Conservation (phyloP, 768 basidiomycete genomes). For the Leccinum uliginosum region DNA sequence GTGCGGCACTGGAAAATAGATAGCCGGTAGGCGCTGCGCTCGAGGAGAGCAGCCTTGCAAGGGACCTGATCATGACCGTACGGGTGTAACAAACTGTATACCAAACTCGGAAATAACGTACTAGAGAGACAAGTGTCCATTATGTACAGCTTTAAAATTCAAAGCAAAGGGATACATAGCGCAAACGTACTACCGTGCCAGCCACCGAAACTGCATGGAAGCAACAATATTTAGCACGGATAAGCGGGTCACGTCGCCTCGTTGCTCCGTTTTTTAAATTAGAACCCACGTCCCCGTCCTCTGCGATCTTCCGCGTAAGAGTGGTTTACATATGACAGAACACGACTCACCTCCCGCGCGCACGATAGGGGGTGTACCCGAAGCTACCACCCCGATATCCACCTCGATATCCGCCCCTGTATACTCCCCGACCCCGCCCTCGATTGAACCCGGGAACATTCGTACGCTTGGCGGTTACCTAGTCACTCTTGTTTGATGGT, state of each 20-base stretch:
- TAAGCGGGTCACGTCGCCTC: conserved; percentile 15
- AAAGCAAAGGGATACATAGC: conserved; percentile 26
- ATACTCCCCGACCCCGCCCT: conserved; percentile 73
- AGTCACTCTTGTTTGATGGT: neutral
- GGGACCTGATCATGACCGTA: neutral
- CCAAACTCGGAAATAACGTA: conserved; percentile 15
- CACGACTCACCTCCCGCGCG: conserved; percentile 66
- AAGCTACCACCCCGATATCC: conserved; percentile 53
- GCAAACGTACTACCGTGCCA: conserved; percentile 13
- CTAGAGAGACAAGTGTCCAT: conserved; percentile 10
- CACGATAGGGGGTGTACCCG: conserved; percentile 52
- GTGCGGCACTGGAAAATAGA: conserved; percentile 70
- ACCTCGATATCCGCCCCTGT: conserved; percentile 58
- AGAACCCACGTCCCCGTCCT: conserved; percentile 72
- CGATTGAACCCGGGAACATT: conserved; percentile 91
- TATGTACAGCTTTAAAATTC: conserved; percentile 29
- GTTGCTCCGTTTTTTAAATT: conserved; percentile 22
- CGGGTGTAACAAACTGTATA: neutral
- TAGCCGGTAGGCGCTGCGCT: conserved; percentile 34
- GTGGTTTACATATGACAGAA: conserved; percentile 7
- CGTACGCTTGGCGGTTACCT: conserved; percentile 96
- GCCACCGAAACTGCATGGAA: conserved; percentile 9
- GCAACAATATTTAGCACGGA: conserved; percentile 2
- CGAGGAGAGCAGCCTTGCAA: conserved; percentile 25
- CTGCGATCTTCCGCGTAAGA: conserved; percentile 32